phyloP scores from a whole-genome alignment of 1,139 yeast species.

The Pneumocystis murina region DNA sequence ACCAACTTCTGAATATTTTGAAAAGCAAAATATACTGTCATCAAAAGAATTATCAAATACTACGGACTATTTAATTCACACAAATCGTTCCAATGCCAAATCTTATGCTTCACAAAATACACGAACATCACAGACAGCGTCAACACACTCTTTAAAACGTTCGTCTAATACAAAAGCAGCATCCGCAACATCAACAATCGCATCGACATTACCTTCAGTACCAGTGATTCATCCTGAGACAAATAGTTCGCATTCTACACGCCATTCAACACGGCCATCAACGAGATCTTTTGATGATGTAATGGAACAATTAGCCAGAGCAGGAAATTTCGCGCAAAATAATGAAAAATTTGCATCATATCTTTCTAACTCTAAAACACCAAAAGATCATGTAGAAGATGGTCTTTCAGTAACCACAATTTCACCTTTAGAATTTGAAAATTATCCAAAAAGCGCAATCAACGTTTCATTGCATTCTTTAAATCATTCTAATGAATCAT shows the following conservation, averaged over 20 bases:
- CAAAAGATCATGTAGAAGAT: neutral
- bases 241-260: neutral
- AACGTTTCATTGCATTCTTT: neutral
- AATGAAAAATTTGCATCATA: neutral
- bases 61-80: neutral
- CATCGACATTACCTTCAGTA: neutral
- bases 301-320: neutral
- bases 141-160: neutral
- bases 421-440: neutral
- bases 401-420: neutral
- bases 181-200: neutral
- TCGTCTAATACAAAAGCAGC: too few relatives aligned
- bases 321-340: neutral
- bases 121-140: neutral
- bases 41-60: neutral
- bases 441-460: neutral
- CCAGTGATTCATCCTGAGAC: neutral
- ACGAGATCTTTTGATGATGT: neutral
- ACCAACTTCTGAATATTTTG: neutral
- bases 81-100: neutral
- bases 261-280: neutral
- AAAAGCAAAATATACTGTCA: neutral
- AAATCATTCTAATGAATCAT: neutral
- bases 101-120: neutral
- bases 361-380: neutral